Conservation (phyloP, 352 stramenopile genomes). For the Phytophthora constricta region DNA sequence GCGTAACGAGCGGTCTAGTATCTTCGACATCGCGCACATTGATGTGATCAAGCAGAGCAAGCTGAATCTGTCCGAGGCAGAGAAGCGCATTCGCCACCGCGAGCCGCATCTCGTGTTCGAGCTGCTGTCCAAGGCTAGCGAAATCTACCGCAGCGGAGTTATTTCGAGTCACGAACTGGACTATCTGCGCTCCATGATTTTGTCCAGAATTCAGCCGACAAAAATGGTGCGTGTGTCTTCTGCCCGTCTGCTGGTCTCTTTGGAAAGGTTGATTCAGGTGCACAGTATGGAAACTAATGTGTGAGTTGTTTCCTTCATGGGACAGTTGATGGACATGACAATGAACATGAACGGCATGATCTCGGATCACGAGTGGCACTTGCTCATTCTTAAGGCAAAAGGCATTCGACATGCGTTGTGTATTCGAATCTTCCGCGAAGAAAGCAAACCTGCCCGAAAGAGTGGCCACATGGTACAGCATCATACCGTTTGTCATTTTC, state of each 20-base stretch:
- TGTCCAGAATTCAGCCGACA: conserved; percentile 79
- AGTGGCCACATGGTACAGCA: conserved; percentile 72
- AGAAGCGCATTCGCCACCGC: conserved; percentile 84
- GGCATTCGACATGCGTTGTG: conserved; percentile 86
- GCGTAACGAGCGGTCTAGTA: conserved; percentile 58
- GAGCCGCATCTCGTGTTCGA: conserved; percentile 87
- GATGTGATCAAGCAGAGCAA: conserved; percentile 87
- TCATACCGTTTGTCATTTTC: background rate
- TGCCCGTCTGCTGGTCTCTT: background rate
- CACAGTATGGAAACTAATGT: background rate
- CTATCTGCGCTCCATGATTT: conserved; percentile 73
- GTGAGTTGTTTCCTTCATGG: background rate
- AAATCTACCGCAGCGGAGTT: conserved; percentile 82
- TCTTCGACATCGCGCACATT: conserved; percentile 77
- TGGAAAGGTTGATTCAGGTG: no score
- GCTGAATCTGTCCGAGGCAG: conserved; percentile 76
- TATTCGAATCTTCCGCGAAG: conserved; percentile 80
- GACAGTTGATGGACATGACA: conserved; percentile 79
- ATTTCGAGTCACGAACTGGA: conserved; percentile 87
- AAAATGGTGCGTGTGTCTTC: conserved; percentile 66
- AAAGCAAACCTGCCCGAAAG: conserved; percentile 51
- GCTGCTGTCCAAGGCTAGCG: conserved; percentile 80
- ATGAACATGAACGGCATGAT: conserved; percentile 89
- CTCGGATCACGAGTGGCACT: conserved; percentile 88
- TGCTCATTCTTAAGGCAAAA: conserved; percentile 84